phyloP scores from a whole-genome alignment of 352 stramenopile genomes.

The Globisporangium mamillatum region DNA sequence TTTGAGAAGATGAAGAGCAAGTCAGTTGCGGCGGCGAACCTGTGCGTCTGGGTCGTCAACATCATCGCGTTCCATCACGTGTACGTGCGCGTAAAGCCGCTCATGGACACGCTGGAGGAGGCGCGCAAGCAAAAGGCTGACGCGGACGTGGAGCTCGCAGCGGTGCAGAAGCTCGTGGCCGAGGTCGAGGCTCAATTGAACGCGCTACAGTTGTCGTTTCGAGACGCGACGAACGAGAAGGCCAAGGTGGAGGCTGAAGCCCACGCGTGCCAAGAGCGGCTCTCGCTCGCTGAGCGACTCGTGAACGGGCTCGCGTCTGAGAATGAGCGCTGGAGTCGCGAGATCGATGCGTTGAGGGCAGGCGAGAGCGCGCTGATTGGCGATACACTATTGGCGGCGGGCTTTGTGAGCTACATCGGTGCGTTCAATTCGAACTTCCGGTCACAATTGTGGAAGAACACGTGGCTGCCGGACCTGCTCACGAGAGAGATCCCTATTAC shows the following conservation, averaged over 20 bases:
- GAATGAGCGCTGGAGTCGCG: slow-evolving; percentile 86
- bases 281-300: slow-evolving; percentile 85
- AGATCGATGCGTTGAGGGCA: slow-evolving; percentile 81
- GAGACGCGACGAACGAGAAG: slow-evolving; percentile 89
- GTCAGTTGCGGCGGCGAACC: slow-evolving; percentile 86
- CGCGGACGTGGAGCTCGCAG: slow-evolving; percentile 78
- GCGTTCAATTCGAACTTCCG: slow-evolving; percentile 87
- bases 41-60: slow-evolving; percentile 93
- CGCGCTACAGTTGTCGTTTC: slow-evolving; percentile 75
- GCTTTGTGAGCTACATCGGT: slow-evolving; percentile 92
- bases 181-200: slow-evolving; percentile 82
- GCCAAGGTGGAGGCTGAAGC: slow-evolving; percentile 88
- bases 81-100: slow-evolving; percentile 92
- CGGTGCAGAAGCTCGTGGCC: slow-evolving; percentile 76
- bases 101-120: slow-evolving; percentile 92
- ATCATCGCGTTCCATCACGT: slow-evolving; percentile 92
- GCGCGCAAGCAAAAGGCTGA: slow-evolving; percentile 69
- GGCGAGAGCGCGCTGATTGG: slow-evolving; percentile 79
- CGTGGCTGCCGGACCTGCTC: slow-evolving; percentile 87
- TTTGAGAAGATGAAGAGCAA: slow-evolving; percentile 95
- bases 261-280: slow-evolving; percentile 77
- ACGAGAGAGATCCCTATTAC: slow-evolving; percentile 85
- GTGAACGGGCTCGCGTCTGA: slow-evolving; percentile 88
- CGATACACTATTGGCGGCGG: slow-evolving; percentile 84
- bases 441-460: slow-evolving; percentile 76